Evolutionary conservation across 2,329 filamentous ascomycete genomes (phyloP).

Genomic region (Nakataea oryzae): DNA sequence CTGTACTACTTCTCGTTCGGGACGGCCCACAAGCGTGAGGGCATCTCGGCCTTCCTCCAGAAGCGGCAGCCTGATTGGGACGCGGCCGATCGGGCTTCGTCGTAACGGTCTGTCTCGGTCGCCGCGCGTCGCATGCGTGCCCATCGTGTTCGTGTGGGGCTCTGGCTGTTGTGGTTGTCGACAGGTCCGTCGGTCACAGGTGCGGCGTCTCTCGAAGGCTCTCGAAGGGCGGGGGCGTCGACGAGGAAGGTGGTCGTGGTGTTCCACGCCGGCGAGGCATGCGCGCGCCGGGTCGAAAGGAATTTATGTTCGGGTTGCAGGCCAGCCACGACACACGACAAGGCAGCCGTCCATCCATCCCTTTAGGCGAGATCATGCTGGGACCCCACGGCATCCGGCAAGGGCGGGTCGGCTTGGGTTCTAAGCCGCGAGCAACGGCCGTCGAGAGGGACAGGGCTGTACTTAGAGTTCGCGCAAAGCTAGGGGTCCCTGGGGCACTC

Average conservation of each 20-base stretch:
- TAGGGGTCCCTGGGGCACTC: background rate
- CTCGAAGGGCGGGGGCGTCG: background rate
- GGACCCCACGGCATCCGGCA: background rate
- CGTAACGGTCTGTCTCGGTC: background rate
- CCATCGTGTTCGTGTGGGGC: background rate
- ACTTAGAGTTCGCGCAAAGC: background rate
- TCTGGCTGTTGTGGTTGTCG: background rate
- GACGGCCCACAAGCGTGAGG: conserved; percentile 27
- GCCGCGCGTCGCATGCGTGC: background rate
- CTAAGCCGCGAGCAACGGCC: background rate
- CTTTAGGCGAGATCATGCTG: background rate
- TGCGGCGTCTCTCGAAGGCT: background rate
- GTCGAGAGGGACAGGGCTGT: background rate
- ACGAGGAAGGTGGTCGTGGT: no score
- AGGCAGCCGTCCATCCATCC: no score
- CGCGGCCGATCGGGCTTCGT: background rate
- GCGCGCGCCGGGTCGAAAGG: no score
- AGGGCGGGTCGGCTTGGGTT: background rate
- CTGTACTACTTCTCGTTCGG: conserved; percentile 26
- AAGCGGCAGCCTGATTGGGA: conserved; percentile 18
- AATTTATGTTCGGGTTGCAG: no score
- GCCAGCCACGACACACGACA: no score
- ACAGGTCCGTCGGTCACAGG: background rate
- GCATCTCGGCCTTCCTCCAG: conserved; percentile 28
- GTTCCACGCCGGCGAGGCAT: background rate